Evolutionary conservation across 2,329 filamentous ascomycete species (phyloP), one percentile per base, ranked within the genome.

Genomic region (Chalaropsis ovoidea): DNA sequence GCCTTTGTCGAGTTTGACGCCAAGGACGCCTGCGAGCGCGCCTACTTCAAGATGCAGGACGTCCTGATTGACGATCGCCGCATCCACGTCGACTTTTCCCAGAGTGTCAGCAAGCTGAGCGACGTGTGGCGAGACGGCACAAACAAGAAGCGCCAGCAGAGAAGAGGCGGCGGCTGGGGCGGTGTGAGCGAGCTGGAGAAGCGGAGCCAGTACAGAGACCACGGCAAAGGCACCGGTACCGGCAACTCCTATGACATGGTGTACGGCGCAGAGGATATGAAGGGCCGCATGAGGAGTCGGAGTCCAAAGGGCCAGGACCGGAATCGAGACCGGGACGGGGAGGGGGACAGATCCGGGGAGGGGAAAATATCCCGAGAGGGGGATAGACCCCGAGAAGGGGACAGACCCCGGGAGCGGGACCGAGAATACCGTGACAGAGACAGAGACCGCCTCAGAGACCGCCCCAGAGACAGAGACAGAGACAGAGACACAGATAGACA

Each of bases 41-140:
- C 94, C 2, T 99, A 96, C 73, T 94, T 95, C 78, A 99, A 99
- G 77, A 99, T 99, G 94, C 91, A 99, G 74, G 90, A 88, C 1
- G 93, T 97, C 1, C 78, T 99, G 65, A 97, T 99, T 69, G 94
- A 99, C 72, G 94, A 99, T 71, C 89, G 96, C 69, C 87, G 94
- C 52, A 99, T 99, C 69, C 94, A 99, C 73, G 94, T 99, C 65
- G 94, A 99, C 76, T 99, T 99, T 76, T 96, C 92, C 11, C 94
- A 99, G 77, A 96, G 90, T 73, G 94, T 92, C 68, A 83, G 86
- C 68, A 93, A 90, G 73, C 77, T 99, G 7, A 94, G 90, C 58
- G 90, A 95, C 69, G 86, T 86, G 17, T 99, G 94, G 94, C 83
- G 94, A 68, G 87, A 85, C 68, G 86, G 87, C 52, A 90, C 92